phyloP scores from a whole-genome alignment of 495 filamentous ascomycete genomes.

The Podospora pseudoanserina region DNA sequence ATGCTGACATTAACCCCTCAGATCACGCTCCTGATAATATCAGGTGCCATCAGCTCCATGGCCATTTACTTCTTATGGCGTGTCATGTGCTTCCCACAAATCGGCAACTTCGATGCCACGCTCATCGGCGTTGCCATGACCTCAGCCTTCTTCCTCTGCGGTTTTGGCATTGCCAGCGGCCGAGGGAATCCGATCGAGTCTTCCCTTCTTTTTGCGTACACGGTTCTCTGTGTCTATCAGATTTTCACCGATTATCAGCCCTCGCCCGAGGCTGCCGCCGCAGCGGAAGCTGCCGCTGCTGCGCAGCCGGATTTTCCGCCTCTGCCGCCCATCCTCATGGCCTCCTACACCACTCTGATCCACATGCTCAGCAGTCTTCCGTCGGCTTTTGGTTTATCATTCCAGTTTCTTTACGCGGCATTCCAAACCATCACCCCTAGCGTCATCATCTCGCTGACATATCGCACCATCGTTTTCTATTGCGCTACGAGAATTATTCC shows the following conservation, averaged over 20 bases:
- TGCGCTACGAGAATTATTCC: conserved; percentile 95
- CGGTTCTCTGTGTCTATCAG: conserved; percentile 96
- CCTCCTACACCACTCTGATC: conserved; percentile 88
- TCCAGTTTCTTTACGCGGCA: conserved; percentile 83
- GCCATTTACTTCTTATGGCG: conserved; percentile 96
- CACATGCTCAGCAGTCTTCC: conserved; percentile 81
- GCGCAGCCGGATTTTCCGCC: conserved; percentile 82
- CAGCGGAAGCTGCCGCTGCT: conserved; percentile 44
- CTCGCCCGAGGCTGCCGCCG: conserved; percentile 56
- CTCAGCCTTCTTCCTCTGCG: conserved; percentile 84
- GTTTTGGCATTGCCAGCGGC: conserved; percentile 91
- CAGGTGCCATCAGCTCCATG: conserved; percentile 86
- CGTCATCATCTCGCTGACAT: conserved; percentile 88
- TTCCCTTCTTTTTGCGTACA: conserved; percentile 92
- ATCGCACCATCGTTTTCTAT: conserved; percentile 90
- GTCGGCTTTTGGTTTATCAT: conserved; percentile 73
- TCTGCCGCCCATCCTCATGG: conserved; percentile 95
- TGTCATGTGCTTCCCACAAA: conserved; percentile 86
- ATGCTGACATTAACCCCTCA: conserved; percentile 40
- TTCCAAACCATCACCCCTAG: conserved; percentile 91
- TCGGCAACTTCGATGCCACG: conserved; percentile 89
- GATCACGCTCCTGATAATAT: conserved; percentile 84
- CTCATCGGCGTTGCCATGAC: conserved; percentile 90
- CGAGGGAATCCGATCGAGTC: conserved; percentile 95
- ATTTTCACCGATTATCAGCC: conserved; percentile 98